Percentiles rank a stretch among this genome's conserved stretches.
These are phyloP conservation scores for Beauveria varroae DNA, from an alignment of 2,329 filamentous ascomycete genomes.

Conservation along the genomic window DNA sequence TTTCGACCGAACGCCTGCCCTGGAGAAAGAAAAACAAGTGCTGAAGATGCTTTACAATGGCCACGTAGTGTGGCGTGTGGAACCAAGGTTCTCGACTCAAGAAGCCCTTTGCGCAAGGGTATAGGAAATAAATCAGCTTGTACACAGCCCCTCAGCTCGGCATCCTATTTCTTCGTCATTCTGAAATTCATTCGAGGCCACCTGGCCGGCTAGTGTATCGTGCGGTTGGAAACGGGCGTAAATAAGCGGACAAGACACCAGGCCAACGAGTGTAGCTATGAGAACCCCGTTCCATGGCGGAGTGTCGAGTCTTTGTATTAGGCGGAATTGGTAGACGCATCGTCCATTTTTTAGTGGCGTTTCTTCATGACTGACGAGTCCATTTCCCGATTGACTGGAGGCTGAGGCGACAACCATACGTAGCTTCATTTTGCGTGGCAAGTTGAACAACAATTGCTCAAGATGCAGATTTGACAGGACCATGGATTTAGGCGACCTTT, in stretches of 20 bases:
- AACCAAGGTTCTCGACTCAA: background rate
- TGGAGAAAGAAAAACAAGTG: background rate
- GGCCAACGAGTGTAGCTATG: background rate
- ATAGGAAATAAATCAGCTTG: background rate
- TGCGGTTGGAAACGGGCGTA: background rate
- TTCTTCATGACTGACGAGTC: background rate
- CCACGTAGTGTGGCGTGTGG: background rate
- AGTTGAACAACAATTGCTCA: background rate
- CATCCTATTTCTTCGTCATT: background rate
- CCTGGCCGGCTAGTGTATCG: background rate
- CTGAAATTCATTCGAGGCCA: background rate
- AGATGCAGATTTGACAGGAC: background rate
- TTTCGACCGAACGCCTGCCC: constrained; percentile 1
- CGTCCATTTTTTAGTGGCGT: background rate
- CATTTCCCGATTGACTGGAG: background rate
- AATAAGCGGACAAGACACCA: background rate
- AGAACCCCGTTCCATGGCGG: background rate
- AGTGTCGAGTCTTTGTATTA: background rate
- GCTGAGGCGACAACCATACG: background rate
- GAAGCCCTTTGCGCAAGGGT: background rate
- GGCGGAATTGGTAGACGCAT: background rate
- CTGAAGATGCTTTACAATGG: background rate
- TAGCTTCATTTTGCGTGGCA: no score
- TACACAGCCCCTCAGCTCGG: background rate
- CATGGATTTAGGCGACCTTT: constrained; percentile 23